phyloP scores from a whole-genome alignment of 495 filamentous ascomycete genomes.

The Clohesyomyces aquaticus region DNA sequence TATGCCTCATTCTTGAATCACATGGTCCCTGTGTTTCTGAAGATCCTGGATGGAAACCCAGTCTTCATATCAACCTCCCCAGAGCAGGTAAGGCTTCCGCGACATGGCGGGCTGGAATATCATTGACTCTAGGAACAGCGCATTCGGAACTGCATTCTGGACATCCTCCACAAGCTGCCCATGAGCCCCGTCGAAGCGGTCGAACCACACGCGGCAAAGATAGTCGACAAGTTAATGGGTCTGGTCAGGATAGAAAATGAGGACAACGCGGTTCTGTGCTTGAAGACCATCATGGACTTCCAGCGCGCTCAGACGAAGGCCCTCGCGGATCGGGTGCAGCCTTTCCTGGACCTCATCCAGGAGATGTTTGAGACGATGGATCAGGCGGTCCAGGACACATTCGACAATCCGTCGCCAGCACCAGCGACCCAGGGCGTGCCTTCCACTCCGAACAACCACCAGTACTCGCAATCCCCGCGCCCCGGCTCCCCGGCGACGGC shows the following conservation, averaged over 20 bases:
- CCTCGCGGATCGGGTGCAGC: slow-evolving; percentile 77
- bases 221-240: slow-evolving; percentile 86
- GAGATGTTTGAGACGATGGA: slow-evolving; percentile 96
- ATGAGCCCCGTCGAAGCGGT: slow-evolving; percentile 77
- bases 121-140: no score
- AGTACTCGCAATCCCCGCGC: slow-evolving; percentile 81
- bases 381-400: slow-evolving; percentile 87
- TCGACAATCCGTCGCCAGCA: slow-evolving; percentile 73
- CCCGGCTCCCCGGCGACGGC: slow-evolving; percentile 87
- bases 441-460: slow-evolving; percentile 75
- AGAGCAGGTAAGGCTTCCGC: slow-evolving; percentile 80
- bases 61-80: slow-evolving; percentile 85
- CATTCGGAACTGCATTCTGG: slow-evolving; percentile 86
- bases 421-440: slow-evolving; percentile 58
- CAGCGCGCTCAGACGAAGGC: slow-evolving; percentile 88
- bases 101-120: no score
- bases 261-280: slow-evolving; percentile 95
- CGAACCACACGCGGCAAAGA: slow-evolving; percentile 81
- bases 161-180: slow-evolving; percentile 91
- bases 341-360: slow-evolving; percentile 87
- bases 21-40: slow-evolving; percentile 87
- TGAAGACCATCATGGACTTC: slow-evolving; percentile 97
- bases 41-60: slow-evolving; percentile 81
- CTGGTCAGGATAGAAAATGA: slow-evolving; percentile 92
- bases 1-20: slow-evolving; percentile 81